Base-by-base conservation (phyloP, 345 rosid species). In the Pistacia vera region DNA sequence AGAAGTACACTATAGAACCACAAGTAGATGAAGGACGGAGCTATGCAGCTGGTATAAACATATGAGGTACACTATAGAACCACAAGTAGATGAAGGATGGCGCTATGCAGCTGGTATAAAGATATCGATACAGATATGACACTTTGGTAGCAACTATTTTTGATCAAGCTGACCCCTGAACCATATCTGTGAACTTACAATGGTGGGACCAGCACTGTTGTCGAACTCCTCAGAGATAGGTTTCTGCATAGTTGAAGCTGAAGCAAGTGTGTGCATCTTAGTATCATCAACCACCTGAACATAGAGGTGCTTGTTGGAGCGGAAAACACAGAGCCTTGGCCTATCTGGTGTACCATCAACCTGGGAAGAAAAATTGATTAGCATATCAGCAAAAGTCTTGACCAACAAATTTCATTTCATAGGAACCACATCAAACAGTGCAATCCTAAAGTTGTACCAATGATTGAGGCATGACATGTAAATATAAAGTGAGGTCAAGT, bases 221-320 rank as follows among this genome's bases (percentile, higher is more conserved):
- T 91, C 75, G 3, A 92, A 81, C 71, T 87, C 92, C 79, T 91
- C 89, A 2, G 88, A 84, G 78, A 93, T 69, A 14, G 90, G 84
- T 75, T 90, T 92, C 88, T 92, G 95, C 88, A 83, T 87, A 5
- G 99, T 93, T 49, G 98, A 93, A 35, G 92, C 97, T 0, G 98
- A 85, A 75, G 97, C 97, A 72, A 96, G 91, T 0, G 99, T 96
- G 83, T 93, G 99, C 98, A 93, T 96, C 91, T 93, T 93, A 3
- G 93, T 84, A 82, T 96, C 99, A 84, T 96, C 99, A 73, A 96
- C 91, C 82, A 96, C 97, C 84, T 96, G 98, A 49, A 86, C 97
- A 72, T 91, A 92, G 18, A 96, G 83, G 85, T 92, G 97, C 82
- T 92, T 93, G 92, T 92, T 96, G 75, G 98, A 96, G 7, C 98